Evolutionary conservation across 148 eudicot species (phyloP).

Genomic region (Suaeda aralocaspica): DNA sequence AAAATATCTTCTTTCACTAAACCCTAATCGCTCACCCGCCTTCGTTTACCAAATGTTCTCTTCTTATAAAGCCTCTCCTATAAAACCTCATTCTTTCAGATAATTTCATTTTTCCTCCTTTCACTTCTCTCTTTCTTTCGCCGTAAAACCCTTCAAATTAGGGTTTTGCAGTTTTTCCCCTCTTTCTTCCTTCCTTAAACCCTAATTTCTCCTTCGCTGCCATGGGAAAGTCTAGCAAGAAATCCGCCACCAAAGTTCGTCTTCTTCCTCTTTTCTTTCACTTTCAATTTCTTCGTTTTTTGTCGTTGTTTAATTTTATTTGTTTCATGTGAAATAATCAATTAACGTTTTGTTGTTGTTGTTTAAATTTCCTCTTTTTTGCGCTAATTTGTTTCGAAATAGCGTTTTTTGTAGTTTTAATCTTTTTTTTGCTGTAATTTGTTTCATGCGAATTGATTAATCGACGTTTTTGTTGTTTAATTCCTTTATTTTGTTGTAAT

Average conservation of each 20-base stretch:
- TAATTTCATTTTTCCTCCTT: not conserved
- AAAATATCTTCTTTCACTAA: slow-evolving; percentile 12
- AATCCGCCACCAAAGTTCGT: slow-evolving; percentile 27
- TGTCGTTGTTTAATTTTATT: not conserved
- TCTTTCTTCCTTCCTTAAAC: slow-evolving; percentile 10
- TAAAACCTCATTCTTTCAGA: not conserved
- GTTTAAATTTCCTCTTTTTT: no score
- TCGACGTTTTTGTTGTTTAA: not conserved
- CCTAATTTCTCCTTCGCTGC: slow-evolving; percentile 10
- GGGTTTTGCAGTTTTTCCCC: slow-evolving; percentile 13
- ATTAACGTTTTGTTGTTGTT: not conserved
- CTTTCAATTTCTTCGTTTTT: no score
- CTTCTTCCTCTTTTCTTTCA: no score
- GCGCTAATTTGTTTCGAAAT: no score
- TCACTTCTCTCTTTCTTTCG: not conserved
- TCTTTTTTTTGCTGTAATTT: no score
- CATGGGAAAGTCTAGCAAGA: slow-evolving; percentile 39
- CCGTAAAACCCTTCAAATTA: slow-evolving; percentile 21
- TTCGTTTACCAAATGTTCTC: not conserved
- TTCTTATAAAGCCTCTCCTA: slow-evolving; percentile 15
- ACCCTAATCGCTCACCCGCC: not conserved
- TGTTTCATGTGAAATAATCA: not conserved
- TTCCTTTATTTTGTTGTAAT: no score
- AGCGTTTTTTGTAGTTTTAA: not conserved
- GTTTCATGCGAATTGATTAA: not conserved